phyloP scores from a whole-genome alignment of 768 basidiomycete species.

The Cubamyces sp. region DNA sequence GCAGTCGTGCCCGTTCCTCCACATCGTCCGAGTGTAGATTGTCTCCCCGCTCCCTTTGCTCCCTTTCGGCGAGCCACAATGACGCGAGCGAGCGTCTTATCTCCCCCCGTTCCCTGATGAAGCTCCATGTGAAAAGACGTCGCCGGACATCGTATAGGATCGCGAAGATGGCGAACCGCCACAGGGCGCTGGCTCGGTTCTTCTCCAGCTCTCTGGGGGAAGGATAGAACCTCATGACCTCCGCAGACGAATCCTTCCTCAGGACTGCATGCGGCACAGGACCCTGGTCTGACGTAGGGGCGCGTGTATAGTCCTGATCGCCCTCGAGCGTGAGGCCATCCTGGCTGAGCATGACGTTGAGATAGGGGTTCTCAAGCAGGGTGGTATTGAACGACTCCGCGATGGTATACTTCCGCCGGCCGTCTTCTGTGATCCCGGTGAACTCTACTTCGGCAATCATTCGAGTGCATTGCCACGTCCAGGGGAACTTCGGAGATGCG shows the following conservation, averaged over 20 bases:
- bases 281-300: not conserved
- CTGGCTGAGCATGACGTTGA: not conserved
- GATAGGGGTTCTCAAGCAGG: not conserved
- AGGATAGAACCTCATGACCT: slow-evolving; percentile 36
- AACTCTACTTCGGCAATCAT: not conserved
- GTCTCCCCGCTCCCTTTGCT: not conserved
- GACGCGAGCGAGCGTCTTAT: slow-evolving; percentile 2
- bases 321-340: slow-evolving; percentile 1
- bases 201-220: slow-evolving; percentile 24
- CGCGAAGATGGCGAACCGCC: slow-evolving; percentile 38
- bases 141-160: slow-evolving; percentile 30
- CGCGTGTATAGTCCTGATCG: not conserved
- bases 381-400: not conserved
- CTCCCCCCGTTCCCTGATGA: slow-evolving; percentile 35
- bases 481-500: not conserved
- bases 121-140: slow-evolving; percentile 36
- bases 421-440: not conserved
- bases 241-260: slow-evolving; percentile 18
- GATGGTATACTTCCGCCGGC: slow-evolving; percentile 1
- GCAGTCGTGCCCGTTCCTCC: not conserved
- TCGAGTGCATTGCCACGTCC: slow-evolving; percentile 5
- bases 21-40: not conserved
- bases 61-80: not conserved
- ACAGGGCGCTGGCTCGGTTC: slow-evolving; percentile 35
- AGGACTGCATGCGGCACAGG: not conserved